Conservation (phyloP, 2,329 filamentous ascomycete genomes). For the Lojkania enalia region DNA sequence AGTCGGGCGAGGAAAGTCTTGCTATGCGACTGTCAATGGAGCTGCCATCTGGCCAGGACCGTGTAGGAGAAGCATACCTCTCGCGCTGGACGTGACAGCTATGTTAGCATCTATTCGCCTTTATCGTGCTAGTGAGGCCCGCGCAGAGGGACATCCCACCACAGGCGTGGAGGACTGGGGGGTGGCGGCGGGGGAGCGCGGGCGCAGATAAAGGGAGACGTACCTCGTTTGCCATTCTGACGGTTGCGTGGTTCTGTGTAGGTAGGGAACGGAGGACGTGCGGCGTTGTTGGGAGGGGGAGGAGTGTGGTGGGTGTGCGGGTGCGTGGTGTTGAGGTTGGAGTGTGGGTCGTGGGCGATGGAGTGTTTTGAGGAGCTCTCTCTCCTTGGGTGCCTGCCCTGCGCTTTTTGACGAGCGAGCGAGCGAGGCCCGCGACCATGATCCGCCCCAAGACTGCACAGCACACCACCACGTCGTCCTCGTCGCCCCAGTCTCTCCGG, state of each 20-base stretch:
- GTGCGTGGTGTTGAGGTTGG: conserved; percentile 20
- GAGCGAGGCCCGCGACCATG: conserved; percentile 6
- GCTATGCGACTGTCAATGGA: conserved; percentile 40
- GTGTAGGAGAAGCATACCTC: conserved; percentile 45
- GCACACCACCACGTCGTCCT: conserved; percentile 2
- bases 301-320: conserved; percentile 15
- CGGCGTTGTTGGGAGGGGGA: conserved; percentile 13
- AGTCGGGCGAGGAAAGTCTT: conserved; percentile 99
- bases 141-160: conserved; percentile 48
- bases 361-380: conserved; percentile 14
- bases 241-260: conserved; percentile 26
- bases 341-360: conserved; percentile 2
- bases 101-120: conserved; percentile 42
- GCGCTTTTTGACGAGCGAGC: conserved; percentile 16
- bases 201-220: conserved; percentile 46
- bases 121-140: conserved; percentile 36
- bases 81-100: conserved; percentile 49
- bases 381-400: conserved; percentile 15
- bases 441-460: conserved; percentile 12
- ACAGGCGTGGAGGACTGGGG: no score
- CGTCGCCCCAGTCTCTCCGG: no score
- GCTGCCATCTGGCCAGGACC: conserved; percentile 14
- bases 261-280: conserved; percentile 12
- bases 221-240: conserved; percentile 67
- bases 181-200: conserved; percentile 37